Percentiles rank a stretch among this genome's conserved stretches.
Conservation (phyloP, 106 monocot species). For the Vanilla planifolia region DNA sequence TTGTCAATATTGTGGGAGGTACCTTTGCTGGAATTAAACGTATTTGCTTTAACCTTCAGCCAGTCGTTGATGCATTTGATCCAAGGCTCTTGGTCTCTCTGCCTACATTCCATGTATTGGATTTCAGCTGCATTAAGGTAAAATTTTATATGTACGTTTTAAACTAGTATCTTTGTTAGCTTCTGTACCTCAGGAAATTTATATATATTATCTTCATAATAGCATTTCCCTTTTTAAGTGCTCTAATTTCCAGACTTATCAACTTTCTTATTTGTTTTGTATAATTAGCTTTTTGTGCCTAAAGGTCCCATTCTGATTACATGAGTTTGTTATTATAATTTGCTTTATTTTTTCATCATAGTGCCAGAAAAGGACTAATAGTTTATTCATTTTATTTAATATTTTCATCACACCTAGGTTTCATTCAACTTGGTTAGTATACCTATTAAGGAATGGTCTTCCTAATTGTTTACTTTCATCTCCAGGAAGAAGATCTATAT, state of each 20-base stretch:
- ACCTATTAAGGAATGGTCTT: not conserved
- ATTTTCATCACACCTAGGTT: not conserved
- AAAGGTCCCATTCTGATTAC: not conserved
- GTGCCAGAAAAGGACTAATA: too few relatives aligned
- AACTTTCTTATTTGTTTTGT: not conserved
- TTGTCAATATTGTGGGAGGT: not conserved
- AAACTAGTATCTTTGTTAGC: too few relatives aligned
- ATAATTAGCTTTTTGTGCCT: not conserved
- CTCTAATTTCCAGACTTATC: too few relatives aligned
- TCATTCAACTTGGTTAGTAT: not conserved
- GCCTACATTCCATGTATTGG: slow-evolving; percentile 62
- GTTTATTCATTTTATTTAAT: not conserved
- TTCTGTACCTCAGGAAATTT: not conserved
- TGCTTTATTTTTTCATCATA: too few relatives aligned
- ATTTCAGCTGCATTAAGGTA: slow-evolving; percentile 90
- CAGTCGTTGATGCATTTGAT: slow-evolving; percentile 99
- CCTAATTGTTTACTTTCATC: not conserved
- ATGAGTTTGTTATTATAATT: too few relatives aligned
- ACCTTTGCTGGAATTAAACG: not conserved
- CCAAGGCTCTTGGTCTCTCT: slow-evolving; percentile 89
- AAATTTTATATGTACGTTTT: too few relatives aligned
- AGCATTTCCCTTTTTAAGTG: too few relatives aligned
- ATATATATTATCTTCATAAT: too few relatives aligned
- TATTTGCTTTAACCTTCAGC: slow-evolving; percentile 47
- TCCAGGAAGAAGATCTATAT: slow-evolving; percentile 95